Evolutionary conservation across 2,329 filamentous ascomycete species (phyloP).

Genomic region (Beauveria bassiana): DNA sequence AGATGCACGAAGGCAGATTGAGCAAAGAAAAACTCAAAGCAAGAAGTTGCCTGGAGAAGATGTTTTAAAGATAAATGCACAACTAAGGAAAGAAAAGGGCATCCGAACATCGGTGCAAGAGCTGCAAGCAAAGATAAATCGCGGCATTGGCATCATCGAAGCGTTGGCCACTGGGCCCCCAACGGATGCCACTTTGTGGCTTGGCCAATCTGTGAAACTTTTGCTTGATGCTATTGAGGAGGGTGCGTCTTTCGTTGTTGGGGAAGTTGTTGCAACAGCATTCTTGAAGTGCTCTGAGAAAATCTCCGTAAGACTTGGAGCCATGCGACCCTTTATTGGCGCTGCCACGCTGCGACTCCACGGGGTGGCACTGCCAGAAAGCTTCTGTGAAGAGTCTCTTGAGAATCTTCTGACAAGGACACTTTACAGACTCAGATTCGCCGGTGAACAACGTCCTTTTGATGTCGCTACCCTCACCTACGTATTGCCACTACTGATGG

Average conservation of each 20-base stretch:
- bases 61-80: slow-evolving; percentile 80
- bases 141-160: slow-evolving; percentile 79
- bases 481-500: slow-evolving; percentile 71
- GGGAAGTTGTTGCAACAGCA: slow-evolving; percentile 67
- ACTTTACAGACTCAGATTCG: slow-evolving; percentile 81
- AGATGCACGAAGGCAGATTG: slow-evolving; percentile 77
- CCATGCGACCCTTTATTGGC: slow-evolving; percentile 74
- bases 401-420: slow-evolving; percentile 80
- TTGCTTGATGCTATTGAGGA: slow-evolving; percentile 69
- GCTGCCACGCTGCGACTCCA: slow-evolving; percentile 77
- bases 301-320: slow-evolving; percentile 65
- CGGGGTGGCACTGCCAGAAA: slow-evolving; percentile 63
- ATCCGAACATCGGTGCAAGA: slow-evolving; percentile 67
- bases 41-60: slow-evolving; percentile 91
- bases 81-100: slow-evolving; percentile 75
- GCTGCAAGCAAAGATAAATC: slow-evolving; percentile 62
- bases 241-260: slow-evolving; percentile 74
- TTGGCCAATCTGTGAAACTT: slow-evolving; percentile 69
- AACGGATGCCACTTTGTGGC: slow-evolving; percentile 84
- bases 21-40: slow-evolving; percentile 85
- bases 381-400: slow-evolving; percentile 71
- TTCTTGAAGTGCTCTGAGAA: slow-evolving; percentile 75
- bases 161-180: slow-evolving; percentile 79
- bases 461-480: slow-evolving; percentile 85
- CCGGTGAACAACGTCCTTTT: slow-evolving; percentile 88